A percentile compares a stretch with the other conserved stretches of the same genome.
phyloP scores from a whole-genome alignment of 1,284 basidiomycete genomes.

The Malassezia equina region DNA sequence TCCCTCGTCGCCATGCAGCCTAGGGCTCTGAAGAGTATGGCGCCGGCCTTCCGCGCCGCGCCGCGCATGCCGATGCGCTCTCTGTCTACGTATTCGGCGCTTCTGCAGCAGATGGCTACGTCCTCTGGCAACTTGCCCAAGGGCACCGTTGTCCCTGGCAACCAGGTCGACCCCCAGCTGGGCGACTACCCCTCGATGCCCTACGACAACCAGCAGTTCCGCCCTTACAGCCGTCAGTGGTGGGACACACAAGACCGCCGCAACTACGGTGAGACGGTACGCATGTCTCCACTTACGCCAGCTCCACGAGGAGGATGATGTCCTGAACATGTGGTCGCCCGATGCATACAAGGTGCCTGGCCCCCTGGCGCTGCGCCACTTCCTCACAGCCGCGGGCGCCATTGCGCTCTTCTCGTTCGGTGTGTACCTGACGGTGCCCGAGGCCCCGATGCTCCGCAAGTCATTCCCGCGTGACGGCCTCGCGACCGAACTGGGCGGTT shows the following conservation, averaged over 20 bases:
- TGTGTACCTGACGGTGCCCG: constrained; percentile 33
- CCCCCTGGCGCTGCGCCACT: constrained; percentile 34
- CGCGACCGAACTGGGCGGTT: constrained; percentile 34
- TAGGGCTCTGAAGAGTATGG: constrained; percentile 2
- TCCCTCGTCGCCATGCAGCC: constrained; percentile 6
- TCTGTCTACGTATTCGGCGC: neutral
- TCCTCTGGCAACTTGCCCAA: neutral
- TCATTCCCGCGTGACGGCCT: constrained; percentile 44
- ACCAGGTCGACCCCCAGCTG: constrained; percentile 40
- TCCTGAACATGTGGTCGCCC: constrained; percentile 46
- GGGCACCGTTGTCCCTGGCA: constrained; percentile 14
- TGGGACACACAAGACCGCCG: constrained; percentile 46
- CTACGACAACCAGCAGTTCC: constrained; percentile 28
- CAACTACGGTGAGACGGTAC: constrained; percentile 45
- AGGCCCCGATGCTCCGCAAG: constrained; percentile 38
- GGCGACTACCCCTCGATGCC: constrained; percentile 45
- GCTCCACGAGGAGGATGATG: constrained; percentile 45
- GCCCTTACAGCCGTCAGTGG: constrained; percentile 40
- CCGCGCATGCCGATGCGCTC: constrained; percentile 4
- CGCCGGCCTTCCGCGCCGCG: neutral
- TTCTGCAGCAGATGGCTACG: neutral
- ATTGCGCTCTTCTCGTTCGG: constrained; percentile 23
- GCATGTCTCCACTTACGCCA: constrained; percentile 14
- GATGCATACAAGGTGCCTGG: constrained; percentile 35
- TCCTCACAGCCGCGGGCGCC: constrained; percentile 28